phyloP scores from a whole-genome alignment of 2,329 filamentous ascomycete genomes.

The Apiospora marii region DNA sequence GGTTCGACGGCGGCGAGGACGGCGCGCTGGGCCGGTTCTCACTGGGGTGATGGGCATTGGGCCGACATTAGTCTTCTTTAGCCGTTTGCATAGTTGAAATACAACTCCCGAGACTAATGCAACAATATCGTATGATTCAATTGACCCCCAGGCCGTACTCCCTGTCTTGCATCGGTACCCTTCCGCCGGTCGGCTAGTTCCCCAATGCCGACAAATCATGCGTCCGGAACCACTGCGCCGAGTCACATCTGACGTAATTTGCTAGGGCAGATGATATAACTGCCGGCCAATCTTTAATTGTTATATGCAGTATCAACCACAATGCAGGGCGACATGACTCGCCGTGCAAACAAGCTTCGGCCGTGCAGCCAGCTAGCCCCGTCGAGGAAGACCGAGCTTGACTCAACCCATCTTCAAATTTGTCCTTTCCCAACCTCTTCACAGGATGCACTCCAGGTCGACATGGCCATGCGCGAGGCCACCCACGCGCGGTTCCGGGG shows the following conservation, averaged over 20 bases:
- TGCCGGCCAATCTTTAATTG: too few relatives aligned
- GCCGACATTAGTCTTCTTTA: too few relatives aligned
- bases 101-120: too few relatives aligned
- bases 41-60: not conserved
- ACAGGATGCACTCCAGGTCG: too few relatives aligned
- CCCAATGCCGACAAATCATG: too few relatives aligned
- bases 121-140: too few relatives aligned
- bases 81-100: too few relatives aligned
- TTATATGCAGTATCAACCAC: not conserved
- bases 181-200: too few relatives aligned
- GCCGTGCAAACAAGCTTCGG: not conserved
- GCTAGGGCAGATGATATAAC: too few relatives aligned
- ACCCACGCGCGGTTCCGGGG: not conserved
- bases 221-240: too few relatives aligned
- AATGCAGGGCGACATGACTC: not conserved
- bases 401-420: not conserved
- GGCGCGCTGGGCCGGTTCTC: not conserved
- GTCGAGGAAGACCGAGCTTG: not conserved
- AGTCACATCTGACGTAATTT: not conserved
- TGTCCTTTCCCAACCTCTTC: not conserved
- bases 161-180: too few relatives aligned
- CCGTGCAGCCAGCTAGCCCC: not conserved
- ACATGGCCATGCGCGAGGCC: not conserved
- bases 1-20: conserved; percentile 8
- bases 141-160: too few relatives aligned